These are phyloP conservation scores for Colletotrichum sp. DNA, from an alignment of 2,329 filamentous ascomycete genomes.

Conservation along the genomic window DNA sequence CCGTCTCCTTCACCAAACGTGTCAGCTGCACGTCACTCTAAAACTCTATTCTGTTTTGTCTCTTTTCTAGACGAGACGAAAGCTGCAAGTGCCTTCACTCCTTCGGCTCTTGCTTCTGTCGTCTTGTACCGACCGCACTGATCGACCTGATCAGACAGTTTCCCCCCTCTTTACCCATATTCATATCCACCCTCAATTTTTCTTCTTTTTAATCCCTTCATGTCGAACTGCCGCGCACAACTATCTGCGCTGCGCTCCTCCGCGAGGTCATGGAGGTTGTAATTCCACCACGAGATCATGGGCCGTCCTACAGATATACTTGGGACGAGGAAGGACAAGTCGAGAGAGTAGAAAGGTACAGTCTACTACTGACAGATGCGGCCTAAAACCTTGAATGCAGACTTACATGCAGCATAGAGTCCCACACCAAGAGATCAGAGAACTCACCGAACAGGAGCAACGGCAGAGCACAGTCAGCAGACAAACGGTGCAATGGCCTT, in stretches of 20 bases:
- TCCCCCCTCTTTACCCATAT: background rate
- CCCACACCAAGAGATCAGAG: background rate
- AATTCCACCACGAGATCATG: constrained; percentile 23
- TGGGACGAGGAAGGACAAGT: constrained; percentile 24
- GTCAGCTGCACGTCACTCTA: constrained; percentile 20
- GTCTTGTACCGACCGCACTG: background rate
- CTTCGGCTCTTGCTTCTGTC: background rate
- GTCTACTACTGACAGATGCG: background rate
- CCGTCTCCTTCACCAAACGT: constrained; percentile 20
- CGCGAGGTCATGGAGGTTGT: constrained; percentile 22
- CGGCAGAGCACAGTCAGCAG: constrained; percentile 16
- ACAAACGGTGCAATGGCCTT: constrained; percentile 25
- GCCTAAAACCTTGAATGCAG: background rate
- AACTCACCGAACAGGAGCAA: background rate
- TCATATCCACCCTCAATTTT: background rate
- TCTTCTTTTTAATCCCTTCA: constrained; percentile 4
- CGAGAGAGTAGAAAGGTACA: constrained; percentile 20
- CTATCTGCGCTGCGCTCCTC: constrained; percentile 7
- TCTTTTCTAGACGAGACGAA: constrained; percentile 15
- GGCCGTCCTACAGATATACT: constrained; percentile 21
- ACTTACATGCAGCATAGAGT: constrained; percentile 6
- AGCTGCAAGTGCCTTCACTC: constrained; percentile 10
- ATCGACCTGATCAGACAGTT: background rate
- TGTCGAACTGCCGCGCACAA: constrained; percentile 10
- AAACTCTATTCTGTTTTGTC: constrained; percentile 19